Conservation (phyloP, 23 red algal species). For the Gracilaria domingensis region DNA sequence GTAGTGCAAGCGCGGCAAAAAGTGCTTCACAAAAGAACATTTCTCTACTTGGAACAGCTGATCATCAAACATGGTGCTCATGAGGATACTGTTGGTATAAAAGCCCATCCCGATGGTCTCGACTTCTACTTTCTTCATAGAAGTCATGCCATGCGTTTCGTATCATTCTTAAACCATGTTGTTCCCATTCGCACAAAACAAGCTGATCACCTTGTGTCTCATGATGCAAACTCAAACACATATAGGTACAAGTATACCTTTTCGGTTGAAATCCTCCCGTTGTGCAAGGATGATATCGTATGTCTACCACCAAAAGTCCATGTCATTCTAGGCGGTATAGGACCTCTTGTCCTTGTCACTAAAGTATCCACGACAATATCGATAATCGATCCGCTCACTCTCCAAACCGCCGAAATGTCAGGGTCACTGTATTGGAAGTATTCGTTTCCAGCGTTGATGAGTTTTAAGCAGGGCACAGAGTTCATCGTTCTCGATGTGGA, state of each 20-base stretch:
- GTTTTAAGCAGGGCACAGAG: constrained; percentile 79
- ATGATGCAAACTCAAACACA: constrained; percentile 93
- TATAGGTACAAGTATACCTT: constrained; percentile 99
- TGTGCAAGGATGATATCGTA: constrained; percentile 96
- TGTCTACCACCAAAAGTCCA: constrained; percentile 86
- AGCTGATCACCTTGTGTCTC: constrained; percentile 95
- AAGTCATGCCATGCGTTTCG: constrained; percentile 86
- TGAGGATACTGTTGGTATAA: constrained; percentile 91
- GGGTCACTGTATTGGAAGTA: constrained; percentile 82
- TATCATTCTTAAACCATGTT: constrained; percentile 87
- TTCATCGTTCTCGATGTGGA: constrained; percentile 94
- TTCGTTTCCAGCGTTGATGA: constrained; percentile 77
- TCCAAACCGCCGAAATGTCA: constrained; percentile 80
- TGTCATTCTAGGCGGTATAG: constrained; percentile 83
- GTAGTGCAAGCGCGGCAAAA: constrained; percentile 99
- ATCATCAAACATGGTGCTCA: constrained; percentile 96
- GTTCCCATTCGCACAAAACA: constrained; percentile 83
- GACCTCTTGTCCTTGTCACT: constrained; percentile 87
- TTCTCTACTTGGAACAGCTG: constrained; percentile 97
- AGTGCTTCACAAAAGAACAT: constrained; percentile 97
- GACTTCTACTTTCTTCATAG: constrained; percentile 97
- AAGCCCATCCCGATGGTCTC: constrained; percentile 87
- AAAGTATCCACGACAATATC: constrained; percentile 72
- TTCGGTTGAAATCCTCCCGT: constrained; percentile 90
- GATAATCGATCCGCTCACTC: constrained; percentile 85